phyloP scores from a whole-genome alignment of 164 flowering plant species.

The Vitis amurensis region DNA sequence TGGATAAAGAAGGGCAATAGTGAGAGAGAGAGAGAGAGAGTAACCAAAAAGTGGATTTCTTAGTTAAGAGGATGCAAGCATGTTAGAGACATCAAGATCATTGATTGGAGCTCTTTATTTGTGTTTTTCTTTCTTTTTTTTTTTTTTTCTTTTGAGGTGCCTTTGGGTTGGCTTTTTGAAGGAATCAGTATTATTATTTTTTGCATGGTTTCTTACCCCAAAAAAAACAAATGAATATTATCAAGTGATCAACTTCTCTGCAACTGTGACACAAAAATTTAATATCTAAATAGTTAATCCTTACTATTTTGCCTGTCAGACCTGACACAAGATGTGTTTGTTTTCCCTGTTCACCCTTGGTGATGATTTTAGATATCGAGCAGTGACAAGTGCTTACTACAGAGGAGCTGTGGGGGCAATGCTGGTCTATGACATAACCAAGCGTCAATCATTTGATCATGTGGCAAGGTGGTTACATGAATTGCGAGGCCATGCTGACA shows the following conservation, averaged over 20 bases:
- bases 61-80: too few relatives aligned
- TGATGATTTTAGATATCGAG: constrained; percentile 36
- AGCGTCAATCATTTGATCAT: constrained; percentile 49
- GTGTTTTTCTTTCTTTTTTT: too few relatives aligned
- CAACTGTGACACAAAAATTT: neutral
- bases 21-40: too few relatives aligned
- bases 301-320: neutral
- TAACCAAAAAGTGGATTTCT: too few relatives aligned
- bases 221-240: neutral
- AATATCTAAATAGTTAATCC: neutral
- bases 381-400: constrained; percentile 53
- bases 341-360: neutral
- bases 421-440: constrained; percentile 51
- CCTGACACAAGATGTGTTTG: neutral
- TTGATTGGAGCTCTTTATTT: too few relatives aligned
- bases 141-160: too few relatives aligned
- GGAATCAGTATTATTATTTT: too few relatives aligned
- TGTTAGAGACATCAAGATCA: too few relatives aligned
- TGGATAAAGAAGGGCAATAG: too few relatives aligned
- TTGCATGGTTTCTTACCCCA: too few relatives aligned
- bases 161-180: too few relatives aligned
- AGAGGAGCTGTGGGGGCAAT: constrained; percentile 57
- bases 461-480: constrained; percentile 51
- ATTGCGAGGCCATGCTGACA: constrained; percentile 45
- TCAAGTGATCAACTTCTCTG: neutral